Conservation (phyloP, 805 yeast genomes). For the Zygoascus flipseniorum region DNA sequence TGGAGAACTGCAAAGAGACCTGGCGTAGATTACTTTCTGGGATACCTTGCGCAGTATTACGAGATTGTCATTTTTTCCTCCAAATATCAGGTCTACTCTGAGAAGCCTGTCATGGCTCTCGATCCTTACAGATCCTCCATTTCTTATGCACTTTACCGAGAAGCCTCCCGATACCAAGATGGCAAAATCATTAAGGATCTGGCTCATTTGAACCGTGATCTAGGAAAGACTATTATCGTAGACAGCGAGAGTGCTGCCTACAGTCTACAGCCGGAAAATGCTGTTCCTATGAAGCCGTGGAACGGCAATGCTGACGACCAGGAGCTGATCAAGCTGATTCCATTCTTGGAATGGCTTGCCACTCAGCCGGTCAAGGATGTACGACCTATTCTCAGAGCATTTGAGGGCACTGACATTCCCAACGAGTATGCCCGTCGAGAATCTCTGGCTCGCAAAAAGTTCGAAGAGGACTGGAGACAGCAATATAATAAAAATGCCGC, state of each 20-base stretch:
- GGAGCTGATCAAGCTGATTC: constrained; percentile 67
- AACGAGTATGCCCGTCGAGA: constrained; percentile 80
- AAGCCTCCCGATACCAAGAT: constrained; percentile 82
- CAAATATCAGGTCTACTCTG: constrained; percentile 78
- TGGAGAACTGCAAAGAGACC: constrained; percentile 99
- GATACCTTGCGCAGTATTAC: constrained; percentile 89
- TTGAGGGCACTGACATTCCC: constrained; percentile 58
- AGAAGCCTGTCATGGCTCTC: constrained; percentile 73
- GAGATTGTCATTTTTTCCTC: constrained; percentile 89
- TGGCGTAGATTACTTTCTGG: constrained; percentile 92
- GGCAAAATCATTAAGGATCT: constrained; percentile 88
- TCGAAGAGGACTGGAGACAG: constrained; percentile 33
- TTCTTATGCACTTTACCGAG: constrained; percentile 80
- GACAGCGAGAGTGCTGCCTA: constrained; percentile 70
- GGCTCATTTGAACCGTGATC: constrained; percentile 82
- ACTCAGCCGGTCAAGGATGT: constrained; percentile 81
- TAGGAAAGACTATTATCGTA: constrained; percentile 67
- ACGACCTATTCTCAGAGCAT: constrained; percentile 76
- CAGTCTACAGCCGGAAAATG: constrained; percentile 86
- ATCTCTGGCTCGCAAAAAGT: constrained; percentile 59
- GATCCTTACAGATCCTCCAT: constrained; percentile 91
- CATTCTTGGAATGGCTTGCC: constrained; percentile 90
- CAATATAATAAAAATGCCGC: constrained; percentile 21
- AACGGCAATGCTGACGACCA: constrained; percentile 75
- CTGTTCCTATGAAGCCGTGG: constrained; percentile 82